phyloP scores from a whole-genome alignment of 2,329 filamentous ascomycete genomes.

The Cytospora schulzeri region DNA sequence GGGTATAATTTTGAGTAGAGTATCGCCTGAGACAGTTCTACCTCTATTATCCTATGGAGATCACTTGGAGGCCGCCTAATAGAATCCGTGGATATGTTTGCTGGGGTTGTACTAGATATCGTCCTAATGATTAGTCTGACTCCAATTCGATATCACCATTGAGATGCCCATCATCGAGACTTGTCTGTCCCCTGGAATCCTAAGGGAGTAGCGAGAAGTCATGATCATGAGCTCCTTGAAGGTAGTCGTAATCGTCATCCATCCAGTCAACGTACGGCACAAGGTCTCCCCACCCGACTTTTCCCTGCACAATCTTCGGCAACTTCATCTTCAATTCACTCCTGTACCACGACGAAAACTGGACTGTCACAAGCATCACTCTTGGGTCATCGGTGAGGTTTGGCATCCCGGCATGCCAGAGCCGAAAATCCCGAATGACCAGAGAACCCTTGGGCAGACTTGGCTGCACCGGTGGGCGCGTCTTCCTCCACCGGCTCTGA shows the following conservation, averaged over 20 bases:
- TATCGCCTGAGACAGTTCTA: background rate
- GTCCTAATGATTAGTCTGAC: too few relatives aligned
- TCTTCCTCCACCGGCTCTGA: conserved; percentile 36
- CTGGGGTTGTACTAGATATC: too few relatives aligned
- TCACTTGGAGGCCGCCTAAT: too few relatives aligned
- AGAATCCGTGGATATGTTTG: too few relatives aligned
- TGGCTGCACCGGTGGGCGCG: conserved; percentile 42
- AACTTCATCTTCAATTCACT: conserved; percentile 38
- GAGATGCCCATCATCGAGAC: too few relatives aligned
- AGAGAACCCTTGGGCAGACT: conserved; percentile 46
- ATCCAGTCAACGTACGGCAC: conserved; percentile 41
- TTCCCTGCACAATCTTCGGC: conserved; percentile 35
- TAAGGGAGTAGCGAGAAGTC: conserved; percentile 37
- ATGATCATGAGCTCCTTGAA: conserved; percentile 40
- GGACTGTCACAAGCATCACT: conserved; percentile 45
- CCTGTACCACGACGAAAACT: conserved; percentile 43
- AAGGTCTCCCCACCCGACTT: conserved; percentile 40
- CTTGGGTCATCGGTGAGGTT: conserved; percentile 44
- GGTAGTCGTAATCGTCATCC: conserved; percentile 40
- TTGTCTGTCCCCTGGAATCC: too few relatives aligned
- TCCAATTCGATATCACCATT: too few relatives aligned
- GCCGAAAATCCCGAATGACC: conserved; percentile 47
- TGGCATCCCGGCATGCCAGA: conserved; percentile 55
- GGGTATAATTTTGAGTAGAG: background rate
- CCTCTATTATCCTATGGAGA: background rate